Evolutionary conservation across 495 filamentous ascomycete genomes (phyloP).

Genomic region (Cercophora sp.): DNA sequence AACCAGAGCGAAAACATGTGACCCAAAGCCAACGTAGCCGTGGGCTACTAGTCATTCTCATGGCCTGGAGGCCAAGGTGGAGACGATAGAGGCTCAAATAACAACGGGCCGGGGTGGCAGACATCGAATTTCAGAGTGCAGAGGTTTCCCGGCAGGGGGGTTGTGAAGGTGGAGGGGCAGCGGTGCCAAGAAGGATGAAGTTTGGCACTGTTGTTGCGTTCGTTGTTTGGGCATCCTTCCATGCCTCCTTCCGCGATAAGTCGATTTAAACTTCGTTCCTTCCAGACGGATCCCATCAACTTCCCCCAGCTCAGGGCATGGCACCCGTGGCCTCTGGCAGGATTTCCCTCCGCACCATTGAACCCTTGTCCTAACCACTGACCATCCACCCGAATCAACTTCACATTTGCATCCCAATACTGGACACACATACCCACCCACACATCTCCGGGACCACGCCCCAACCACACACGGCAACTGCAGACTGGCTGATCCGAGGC

Average conservation of each 20-base stretch:
- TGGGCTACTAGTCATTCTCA: too few species aligned
- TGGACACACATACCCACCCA: too few species aligned
- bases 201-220: constrained; percentile 8
- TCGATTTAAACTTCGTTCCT: constrained; percentile 17
- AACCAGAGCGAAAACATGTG: constrained; percentile 12
- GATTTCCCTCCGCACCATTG: too few species aligned
- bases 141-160: background rate
- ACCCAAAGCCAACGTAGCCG: background rate
- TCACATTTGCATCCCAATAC: too few species aligned
- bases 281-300: constrained; percentile 7
- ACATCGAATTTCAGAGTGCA: background rate
- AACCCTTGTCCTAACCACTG: too few species aligned
- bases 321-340: too few species aligned
- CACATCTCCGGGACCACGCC: too few species aligned
- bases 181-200: background rate
- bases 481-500: too few species aligned
- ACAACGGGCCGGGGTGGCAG: background rate
- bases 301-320: too few species aligned
- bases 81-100: background rate
- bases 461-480: too few species aligned
- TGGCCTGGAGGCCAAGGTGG: too few species aligned
- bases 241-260: background rate
- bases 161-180: background rate
- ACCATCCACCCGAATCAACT: too few species aligned
- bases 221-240: constrained; percentile 9